A percentile compares a stretch with the other conserved stretches of the same genome.
These are phyloP conservation scores for Vitis labrusca DNA, from an alignment of 164 flowering plant genomes.

Conservation along the genomic window DNA sequence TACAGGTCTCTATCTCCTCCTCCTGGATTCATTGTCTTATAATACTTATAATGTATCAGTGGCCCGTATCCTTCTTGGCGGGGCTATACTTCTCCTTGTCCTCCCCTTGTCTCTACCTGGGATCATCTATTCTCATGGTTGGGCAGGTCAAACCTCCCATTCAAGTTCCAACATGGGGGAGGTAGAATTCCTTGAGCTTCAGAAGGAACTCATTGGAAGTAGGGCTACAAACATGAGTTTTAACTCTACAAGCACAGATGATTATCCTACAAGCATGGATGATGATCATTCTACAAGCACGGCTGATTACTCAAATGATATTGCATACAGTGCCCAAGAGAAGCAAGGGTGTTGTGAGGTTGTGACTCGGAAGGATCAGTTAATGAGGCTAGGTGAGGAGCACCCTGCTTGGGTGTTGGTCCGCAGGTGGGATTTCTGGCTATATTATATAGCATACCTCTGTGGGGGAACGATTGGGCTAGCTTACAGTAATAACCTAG, in stretches of 20 bases:
- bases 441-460: slow-evolving; percentile 29
- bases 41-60: background rate
- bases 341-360: slow-evolving; percentile 2
- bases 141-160: slow-evolving; percentile 1
- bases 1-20: slow-evolving; percentile 29
- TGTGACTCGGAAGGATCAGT: slow-evolving; percentile 12
- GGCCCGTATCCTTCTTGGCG: slow-evolving; percentile 22
- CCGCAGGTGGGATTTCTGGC: slow-evolving; percentile 31
- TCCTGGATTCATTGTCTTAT: slow-evolving; percentile 11
- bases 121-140: slow-evolving; percentile 15
- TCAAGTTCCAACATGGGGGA: slow-evolving; percentile 16
- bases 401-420: slow-evolving; percentile 21
- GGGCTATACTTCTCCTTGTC: slow-evolving; percentile 16
- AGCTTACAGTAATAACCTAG: slow-evolving; percentile 38
- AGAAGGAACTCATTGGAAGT: slow-evolving; percentile 12
- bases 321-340: background rate
- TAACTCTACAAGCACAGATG: background rate
- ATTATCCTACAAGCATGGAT: background rate
- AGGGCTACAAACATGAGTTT: background rate
- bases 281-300: background rate
- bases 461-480: slow-evolving; percentile 39
- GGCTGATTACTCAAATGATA: background rate
- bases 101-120: slow-evolving; percentile 26
- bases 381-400: slow-evolving; percentile 30
- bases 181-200: slow-evolving; percentile 19